Evolutionary conservation across 305 asterid species (phyloP).

Genomic region (Fraxinus floribunda): DNA sequence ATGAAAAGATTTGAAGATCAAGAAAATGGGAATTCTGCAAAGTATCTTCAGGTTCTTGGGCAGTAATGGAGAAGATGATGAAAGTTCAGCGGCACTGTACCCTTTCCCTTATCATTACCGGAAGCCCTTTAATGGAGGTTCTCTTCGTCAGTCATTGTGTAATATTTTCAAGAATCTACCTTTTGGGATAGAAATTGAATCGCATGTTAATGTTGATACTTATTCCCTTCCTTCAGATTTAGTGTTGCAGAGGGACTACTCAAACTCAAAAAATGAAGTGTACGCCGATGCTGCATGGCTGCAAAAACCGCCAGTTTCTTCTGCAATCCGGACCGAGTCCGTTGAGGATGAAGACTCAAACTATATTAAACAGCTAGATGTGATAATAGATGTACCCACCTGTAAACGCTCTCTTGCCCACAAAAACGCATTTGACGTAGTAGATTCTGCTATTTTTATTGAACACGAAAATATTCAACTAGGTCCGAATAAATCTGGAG

Average conservation of each 20-base stretch:
- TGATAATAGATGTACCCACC: background rate
- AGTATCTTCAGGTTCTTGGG: constrained; percentile 1
- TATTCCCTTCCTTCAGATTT: background rate
- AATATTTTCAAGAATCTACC: too few relatives aligned
- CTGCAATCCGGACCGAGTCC: background rate
- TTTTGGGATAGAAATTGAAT: background rate
- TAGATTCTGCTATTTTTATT: background rate
- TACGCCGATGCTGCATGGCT: background rate
- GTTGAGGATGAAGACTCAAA: background rate
- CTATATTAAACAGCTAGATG: background rate
- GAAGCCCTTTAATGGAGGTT: background rate
- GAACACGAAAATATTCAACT: background rate
- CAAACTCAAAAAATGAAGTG: background rate
- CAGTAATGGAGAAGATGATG: background rate
- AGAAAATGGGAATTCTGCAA: constrained; percentile 23
- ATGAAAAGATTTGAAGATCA: background rate
- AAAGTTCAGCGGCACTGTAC: background rate
- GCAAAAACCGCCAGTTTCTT: background rate
- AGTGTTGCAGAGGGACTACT: background rate
- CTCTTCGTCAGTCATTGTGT: background rate
- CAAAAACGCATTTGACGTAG: background rate
- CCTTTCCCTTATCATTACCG: background rate
- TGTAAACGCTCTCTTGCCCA: background rate
- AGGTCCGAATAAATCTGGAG: background rate
- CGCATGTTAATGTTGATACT: background rate